A percentile compares a stretch with the other conserved stretches of the same genome.
Evolutionary conservation across 2,329 filamentous ascomycete species (phyloP).

Genomic region (Drechslera avenae): DNA sequence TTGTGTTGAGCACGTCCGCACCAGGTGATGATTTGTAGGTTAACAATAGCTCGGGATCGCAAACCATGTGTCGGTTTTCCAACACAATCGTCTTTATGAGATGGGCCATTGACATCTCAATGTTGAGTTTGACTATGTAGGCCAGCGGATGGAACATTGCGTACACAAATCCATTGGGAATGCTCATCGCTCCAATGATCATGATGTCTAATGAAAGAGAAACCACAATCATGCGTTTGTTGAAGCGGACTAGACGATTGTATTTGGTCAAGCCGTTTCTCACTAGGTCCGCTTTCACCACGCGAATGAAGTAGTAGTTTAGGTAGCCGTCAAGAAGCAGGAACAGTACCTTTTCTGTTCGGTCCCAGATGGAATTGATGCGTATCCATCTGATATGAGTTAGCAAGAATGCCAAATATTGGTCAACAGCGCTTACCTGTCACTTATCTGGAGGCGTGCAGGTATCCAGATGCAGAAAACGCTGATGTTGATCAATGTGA

Average conservation of each 20-base stretch:
- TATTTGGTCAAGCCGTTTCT: conserved; percentile 35
- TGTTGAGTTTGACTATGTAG: conserved; percentile 55
- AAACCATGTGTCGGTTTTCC: conserved; percentile 8
- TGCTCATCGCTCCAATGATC: conserved; percentile 52
- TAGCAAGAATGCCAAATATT: background rate
- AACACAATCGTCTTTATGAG: conserved; percentile 46
- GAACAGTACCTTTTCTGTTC: conserved; percentile 34
- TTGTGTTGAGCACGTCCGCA: background rate
- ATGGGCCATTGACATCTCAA: conserved; percentile 42
- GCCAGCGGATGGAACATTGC: conserved; percentile 56
- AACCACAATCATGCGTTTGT: conserved; percentile 31
- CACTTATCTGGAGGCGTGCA: conserved; percentile 31
- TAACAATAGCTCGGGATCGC: background rate
- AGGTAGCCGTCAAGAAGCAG: conserved; percentile 29
- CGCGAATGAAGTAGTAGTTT: conserved; percentile 35
- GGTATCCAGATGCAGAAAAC: conserved; percentile 40
- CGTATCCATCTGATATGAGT: conserved; percentile 20
- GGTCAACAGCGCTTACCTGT: conserved; percentile 9
- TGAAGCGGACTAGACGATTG: conserved; percentile 33
- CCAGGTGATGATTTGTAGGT: conserved; percentile 4
- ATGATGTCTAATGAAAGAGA: conserved; percentile 39
- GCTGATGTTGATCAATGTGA: conserved; percentile 37
- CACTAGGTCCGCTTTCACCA: conserved; percentile 33
- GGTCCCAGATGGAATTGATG: conserved; percentile 35
- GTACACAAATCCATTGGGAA: conserved; percentile 51